Base-by-base conservation (phyloP, 2,329 filamentous ascomycete species). In the Leptographium radiaticola region DNA sequence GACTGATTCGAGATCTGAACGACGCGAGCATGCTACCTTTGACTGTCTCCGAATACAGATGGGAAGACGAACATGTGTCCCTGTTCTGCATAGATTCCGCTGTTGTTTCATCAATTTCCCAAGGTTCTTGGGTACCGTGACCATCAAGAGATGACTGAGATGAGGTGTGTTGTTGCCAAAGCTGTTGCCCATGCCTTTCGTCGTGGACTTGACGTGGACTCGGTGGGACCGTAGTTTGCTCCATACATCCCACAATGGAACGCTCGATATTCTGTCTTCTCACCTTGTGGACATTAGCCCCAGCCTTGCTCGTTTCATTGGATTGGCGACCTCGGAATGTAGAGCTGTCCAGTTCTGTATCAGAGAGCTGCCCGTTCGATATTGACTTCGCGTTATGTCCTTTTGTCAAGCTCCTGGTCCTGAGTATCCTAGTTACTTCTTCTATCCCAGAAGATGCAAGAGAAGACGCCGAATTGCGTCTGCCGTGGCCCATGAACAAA, bases 251-350 rank as follows among this genome's bases (percentile, higher is more conserved):
- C 10, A 57, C 59, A 43, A 66, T 57, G 2, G 62, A 62, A 6
- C 61, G 58, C 40, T 65, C 64, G 1, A 61, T 58, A 46, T 62
- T 66, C 56, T 63, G 64, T 1, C 60, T 60, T 40, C 64, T 57
- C 25, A 61, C 58, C 25, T 59, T 53, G 9, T 52, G 55, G 4
- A 65, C 63, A 46, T 66, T 65, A 18, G 62, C 58, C 6, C 20
- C 33, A 1, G 30, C 7, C 16, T 16, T 12, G n/a, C 55, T 6
- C 2, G 49, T 20, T 2, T 55, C 50, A 18, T 13, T 55, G 12
- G 49, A 31, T 15, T 54, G 48, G 18, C 59, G 61, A n/a, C 58
- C 57, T 25, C 60, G 56, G 13, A 59, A 38, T 6, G 39, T 13
- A 2, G 49, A 31, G 10, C 39, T 30, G 3, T 49, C 36, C 8